These are phyloP conservation scores for Litsea cubeba DNA, from an alignment of 164 flowering plant species.

Conservation along the genomic window DNA sequence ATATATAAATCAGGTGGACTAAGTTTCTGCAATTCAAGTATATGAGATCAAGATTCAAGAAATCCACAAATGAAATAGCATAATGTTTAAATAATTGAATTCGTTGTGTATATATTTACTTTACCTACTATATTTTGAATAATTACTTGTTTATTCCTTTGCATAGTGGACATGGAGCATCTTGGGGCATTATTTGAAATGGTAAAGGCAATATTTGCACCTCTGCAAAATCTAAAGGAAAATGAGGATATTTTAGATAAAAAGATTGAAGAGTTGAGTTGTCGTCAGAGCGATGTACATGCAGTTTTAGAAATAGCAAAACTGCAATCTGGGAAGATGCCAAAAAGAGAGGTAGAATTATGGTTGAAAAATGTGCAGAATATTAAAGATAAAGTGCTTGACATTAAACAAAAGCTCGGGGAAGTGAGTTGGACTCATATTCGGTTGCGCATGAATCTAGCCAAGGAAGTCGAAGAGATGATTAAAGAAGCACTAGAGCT, in stretches of 20 bases:
- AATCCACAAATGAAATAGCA: too few species aligned
- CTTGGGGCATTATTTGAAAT: too few species aligned
- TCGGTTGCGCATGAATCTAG: not conserved
- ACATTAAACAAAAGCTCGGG: not conserved
- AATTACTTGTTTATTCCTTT: too few species aligned
- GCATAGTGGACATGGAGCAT: too few species aligned
- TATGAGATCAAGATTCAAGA: too few species aligned
- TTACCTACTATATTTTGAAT: too few species aligned
- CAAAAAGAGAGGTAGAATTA: not conserved
- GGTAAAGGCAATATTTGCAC: too few species aligned
- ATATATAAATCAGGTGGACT: too few species aligned
- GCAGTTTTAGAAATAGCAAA: not conserved
- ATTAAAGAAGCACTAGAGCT: not conserved
- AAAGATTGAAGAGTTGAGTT: not conserved
- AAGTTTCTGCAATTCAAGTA: too few species aligned
- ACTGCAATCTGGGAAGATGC: not conserved
- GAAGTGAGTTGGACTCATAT: not conserved
- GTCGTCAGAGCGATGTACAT: constrained; percentile 2
- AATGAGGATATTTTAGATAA: not conserved
- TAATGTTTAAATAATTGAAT: too few species aligned
- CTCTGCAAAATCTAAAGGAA: not conserved
- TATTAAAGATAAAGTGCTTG: not conserved
- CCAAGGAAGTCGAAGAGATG: not conserved
- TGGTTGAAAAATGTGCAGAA: constrained; percentile 12
- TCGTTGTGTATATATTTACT: too few species aligned